Percentiles rank a stretch among this genome's conserved stretches.
phyloP scores from a whole-genome alignment of 2,329 filamentous ascomycete genomes.

The Zymoseptoria tritici region DNA sequence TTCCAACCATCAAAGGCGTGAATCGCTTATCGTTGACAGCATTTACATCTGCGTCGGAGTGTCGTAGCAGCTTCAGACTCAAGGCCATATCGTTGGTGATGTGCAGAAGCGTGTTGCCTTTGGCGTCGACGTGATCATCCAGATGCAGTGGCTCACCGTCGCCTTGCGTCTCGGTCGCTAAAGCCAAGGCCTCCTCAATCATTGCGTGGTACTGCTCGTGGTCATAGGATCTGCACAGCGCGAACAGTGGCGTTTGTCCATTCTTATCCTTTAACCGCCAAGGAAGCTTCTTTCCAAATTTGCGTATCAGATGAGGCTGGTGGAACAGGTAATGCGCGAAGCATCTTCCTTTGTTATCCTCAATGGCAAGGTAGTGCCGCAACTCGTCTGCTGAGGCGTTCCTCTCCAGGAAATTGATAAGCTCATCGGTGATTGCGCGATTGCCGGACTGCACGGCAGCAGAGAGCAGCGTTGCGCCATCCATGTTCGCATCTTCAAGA shows the following conservation, averaged over 20 bases:
- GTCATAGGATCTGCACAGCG: constrained; percentile 90
- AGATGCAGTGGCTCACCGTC: constrained; percentile 77
- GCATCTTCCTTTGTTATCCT: constrained; percentile 81
- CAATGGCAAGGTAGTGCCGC: constrained; percentile 60
- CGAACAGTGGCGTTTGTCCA: constrained; percentile 95
- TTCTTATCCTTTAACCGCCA: constrained; percentile 93
- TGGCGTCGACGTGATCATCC: constrained; percentile 85
- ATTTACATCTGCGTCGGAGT: constrained; percentile 92
- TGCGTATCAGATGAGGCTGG: constrained; percentile 68
- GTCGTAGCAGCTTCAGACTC: constrained; percentile 65
- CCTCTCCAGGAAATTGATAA: constrained; percentile 62
- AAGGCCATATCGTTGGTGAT: constrained; percentile 82
- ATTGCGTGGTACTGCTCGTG: constrained; percentile 79
- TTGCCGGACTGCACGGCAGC: constrained; percentile 84
- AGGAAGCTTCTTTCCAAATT: constrained; percentile 69
- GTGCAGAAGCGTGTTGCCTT: constrained; percentile 92
- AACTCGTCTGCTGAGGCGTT: constrained; percentile 51
- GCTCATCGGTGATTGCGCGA: constrained; percentile 62
- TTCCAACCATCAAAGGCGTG: constrained; percentile 93
- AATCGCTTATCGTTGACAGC: constrained; percentile 92
- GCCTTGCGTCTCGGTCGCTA: constrained; percentile 65
- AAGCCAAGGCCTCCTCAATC: constrained; percentile 72
- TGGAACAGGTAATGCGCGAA: constrained; percentile 96
- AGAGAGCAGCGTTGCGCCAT: constrained; percentile 81
- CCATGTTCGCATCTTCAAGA: constrained; percentile 77